Evolutionary conservation across 768 basidiomycete species (phyloP).

Genomic region (Kwoniella bestiolae): DNA sequence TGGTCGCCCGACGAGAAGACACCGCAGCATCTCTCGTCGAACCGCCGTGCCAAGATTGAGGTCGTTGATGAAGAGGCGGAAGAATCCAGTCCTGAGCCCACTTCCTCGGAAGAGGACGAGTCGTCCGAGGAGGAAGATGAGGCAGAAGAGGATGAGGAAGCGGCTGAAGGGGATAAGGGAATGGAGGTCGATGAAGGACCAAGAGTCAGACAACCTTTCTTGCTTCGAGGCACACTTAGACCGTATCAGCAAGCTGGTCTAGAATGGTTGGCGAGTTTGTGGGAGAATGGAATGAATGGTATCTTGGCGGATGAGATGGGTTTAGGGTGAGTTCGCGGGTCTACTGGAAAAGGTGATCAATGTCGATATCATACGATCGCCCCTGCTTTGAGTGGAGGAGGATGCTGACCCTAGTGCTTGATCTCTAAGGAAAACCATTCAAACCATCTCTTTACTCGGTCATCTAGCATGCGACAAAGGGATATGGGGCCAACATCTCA

Average conservation of each 20-base stretch:
- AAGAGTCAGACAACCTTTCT: constrained; percentile 57
- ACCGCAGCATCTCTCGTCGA: constrained; percentile 18
- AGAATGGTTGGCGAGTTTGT: constrained; percentile 61
- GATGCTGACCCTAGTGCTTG: too few relatives aligned
- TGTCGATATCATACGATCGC: too few relatives aligned
- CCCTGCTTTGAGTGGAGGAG: too few relatives aligned
- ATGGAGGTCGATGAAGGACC: constrained; percentile 17
- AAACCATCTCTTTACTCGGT: constrained; percentile 58
- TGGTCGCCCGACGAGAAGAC: constrained; percentile 47
- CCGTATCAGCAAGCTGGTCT: constrained; percentile 61
- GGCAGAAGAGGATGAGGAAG: constrained; percentile 24
- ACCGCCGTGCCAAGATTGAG: constrained; percentile 37
- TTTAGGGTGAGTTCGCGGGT: constrained; percentile 82
- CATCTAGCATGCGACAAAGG: constrained; percentile 59
- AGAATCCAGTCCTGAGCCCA: constrained; percentile 7
- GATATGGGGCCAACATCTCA: constrained; percentile 59
- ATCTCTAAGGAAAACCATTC: constrained; percentile 58
- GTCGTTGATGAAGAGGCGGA: constrained; percentile 33
- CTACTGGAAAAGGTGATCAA: too few relatives aligned
- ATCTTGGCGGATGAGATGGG: constrained; percentile 88
- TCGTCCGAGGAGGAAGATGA: constrained; percentile 21
- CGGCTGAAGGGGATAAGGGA: constrained; percentile 19
- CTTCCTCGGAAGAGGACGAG: constrained; percentile 1
- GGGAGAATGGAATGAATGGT: constrained; percentile 60
- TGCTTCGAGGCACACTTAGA: constrained; percentile 60